Conservation (phyloP, 495 filamentous ascomycete genomes). For the Neurospora sp. region DNA sequence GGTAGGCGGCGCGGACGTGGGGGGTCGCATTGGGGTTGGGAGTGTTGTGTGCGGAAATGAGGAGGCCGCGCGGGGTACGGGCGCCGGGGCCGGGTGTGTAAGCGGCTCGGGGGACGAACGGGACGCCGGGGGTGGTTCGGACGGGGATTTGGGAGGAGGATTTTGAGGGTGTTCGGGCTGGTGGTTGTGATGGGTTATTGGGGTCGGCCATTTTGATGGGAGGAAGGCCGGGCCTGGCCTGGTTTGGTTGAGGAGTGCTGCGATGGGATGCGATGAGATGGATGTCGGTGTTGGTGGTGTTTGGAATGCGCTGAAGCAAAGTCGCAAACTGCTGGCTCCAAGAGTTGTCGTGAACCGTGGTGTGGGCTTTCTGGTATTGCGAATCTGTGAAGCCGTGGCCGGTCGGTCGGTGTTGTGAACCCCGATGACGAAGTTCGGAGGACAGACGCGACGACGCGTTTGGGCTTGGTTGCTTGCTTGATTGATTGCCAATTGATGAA, state of each 20-base stretch:
- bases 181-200: background rate
- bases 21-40: slow-evolving; percentile 40
- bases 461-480: background rate
- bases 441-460: background rate
- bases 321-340: background rate
- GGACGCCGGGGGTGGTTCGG: slow-evolving; percentile 3
- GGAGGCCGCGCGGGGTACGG: slow-evolving; percentile 10
- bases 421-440: background rate
- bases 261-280: background rate
- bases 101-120: background rate
- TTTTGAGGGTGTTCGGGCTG: background rate
- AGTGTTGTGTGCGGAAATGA: slow-evolving; percentile 27
- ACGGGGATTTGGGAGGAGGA: background rate
- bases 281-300: background rate
- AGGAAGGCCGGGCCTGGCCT: background rate
- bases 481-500: background rate
- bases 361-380: background rate
- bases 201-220: background rate
- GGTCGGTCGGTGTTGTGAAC: background rate
- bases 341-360: background rate
- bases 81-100: slow-evolving; percentile 9
- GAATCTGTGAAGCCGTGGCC: background rate
- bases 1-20: slow-evolving; percentile 53
- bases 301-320: background rate
- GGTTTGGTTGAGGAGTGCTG: background rate